phyloP scores from a whole-genome alignment of 306 rosid species.

The Adenanthera pavonina region DNA sequence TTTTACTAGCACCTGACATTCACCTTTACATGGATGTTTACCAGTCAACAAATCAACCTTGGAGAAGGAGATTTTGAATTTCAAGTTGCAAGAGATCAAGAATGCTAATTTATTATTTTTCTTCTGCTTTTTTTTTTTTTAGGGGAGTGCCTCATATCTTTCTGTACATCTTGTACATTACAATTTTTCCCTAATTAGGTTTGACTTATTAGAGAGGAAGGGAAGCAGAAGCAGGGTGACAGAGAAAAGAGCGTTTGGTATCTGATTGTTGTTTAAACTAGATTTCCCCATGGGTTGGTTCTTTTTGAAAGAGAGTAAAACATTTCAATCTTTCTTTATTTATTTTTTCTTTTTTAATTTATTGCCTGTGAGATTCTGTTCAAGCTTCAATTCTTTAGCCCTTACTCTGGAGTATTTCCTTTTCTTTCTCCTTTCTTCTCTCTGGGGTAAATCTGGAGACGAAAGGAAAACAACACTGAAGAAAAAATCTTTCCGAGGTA shows the following conservation, averaged over 20 bases:
- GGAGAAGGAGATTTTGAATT: slow-evolving; percentile 41
- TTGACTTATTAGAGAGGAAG: slow-evolving; percentile 50
- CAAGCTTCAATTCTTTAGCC: slow-evolving; percentile 26
- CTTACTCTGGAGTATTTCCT: background rate
- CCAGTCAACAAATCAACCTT: slow-evolving; percentile 25
- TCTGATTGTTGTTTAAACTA: slow-evolving; percentile 41
- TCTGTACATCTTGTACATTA: slow-evolving; percentile 56
- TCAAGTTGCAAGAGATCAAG: slow-evolving; percentile 49
- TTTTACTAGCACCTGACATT: slow-evolving; percentile 36
- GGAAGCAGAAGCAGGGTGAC: background rate
- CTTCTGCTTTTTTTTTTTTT: background rate
- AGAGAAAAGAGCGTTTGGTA: slow-evolving; percentile 27
- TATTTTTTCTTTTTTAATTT: background rate
- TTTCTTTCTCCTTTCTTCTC: no score
- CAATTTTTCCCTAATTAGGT: slow-evolving; percentile 54
- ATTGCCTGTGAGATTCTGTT: slow-evolving; percentile 1
- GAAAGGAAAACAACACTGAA: slow-evolving; percentile 19
- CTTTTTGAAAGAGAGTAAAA: slow-evolving; percentile 5
- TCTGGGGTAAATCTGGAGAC: slow-evolving; percentile 11
- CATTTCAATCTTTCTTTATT: background rate
- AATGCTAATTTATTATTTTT: slow-evolving; percentile 12
- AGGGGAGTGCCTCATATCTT: slow-evolving; percentile 40
- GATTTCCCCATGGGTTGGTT: slow-evolving; percentile 14
- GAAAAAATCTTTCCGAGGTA: slow-evolving; percentile 19
- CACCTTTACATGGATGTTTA: slow-evolving; percentile 34